Conservation (phyloP, 805 yeast species). For the Saturnispora bothae region DNA sequence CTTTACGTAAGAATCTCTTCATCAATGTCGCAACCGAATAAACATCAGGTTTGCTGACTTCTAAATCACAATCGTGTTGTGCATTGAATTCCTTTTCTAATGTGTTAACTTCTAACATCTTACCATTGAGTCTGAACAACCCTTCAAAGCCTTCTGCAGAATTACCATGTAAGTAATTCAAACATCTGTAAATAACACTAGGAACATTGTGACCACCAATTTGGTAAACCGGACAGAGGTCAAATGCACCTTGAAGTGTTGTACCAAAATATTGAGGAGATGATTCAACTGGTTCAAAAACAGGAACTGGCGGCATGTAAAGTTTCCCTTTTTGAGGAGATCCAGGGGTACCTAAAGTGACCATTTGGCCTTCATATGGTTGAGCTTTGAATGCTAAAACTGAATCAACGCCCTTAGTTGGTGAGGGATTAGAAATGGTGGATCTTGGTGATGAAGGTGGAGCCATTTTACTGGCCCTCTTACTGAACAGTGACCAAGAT, state of each 20-base stretch:
- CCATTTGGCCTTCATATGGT: slow-evolving; percentile 23
- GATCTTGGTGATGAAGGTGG: slow-evolving; percentile 49
- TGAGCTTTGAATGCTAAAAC: slow-evolving; percentile 25
- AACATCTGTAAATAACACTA: slow-evolving; percentile 64
- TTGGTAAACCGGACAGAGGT: slow-evolving; percentile 39
- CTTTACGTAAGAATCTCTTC: slow-evolving; percentile 69
- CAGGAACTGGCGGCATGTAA: neutral
- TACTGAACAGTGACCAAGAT: slow-evolving; percentile 5
- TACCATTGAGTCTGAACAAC: slow-evolving; percentile 82
- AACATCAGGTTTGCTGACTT: slow-evolving; percentile 48
- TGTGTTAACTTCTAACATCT: slow-evolving; percentile 61
- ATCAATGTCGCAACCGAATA: slow-evolving; percentile 82
- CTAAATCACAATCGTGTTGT: slow-evolving; percentile 59
- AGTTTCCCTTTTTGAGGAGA: slow-evolving; percentile 1
- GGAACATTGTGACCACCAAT: slow-evolving; percentile 44
- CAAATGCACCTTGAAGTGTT: slow-evolving; percentile 42
- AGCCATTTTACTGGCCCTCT: slow-evolving; percentile 6
- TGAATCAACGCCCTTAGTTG: slow-evolving; percentile 9
- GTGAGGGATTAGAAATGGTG: slow-evolving; percentile 9
- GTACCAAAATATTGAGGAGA: slow-evolving; percentile 47
- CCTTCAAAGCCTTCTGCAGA: slow-evolving; percentile 85
- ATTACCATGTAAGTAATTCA: slow-evolving; percentile 52
- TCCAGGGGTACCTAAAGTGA: too few species aligned
- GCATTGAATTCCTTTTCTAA: slow-evolving; percentile 61
- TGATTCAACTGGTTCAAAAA: slow-evolving; percentile 13